These are phyloP conservation scores for Talaromyces thailandensis DNA, from an alignment of 495 filamentous ascomycete species.

Conservation along the genomic window DNA sequence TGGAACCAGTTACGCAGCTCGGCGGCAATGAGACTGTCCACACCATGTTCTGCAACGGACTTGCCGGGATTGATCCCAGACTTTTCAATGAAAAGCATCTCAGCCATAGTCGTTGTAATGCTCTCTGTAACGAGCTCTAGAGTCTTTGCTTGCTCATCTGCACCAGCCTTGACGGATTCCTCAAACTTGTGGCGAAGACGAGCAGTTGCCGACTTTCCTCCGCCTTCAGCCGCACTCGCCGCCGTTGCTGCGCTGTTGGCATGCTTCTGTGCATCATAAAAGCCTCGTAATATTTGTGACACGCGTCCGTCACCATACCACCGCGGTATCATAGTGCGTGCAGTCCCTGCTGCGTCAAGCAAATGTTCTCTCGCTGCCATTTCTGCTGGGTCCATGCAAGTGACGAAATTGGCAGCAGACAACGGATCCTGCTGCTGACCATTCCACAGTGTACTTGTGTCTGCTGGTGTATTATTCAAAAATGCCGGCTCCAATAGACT, in stretches of 20 bases:
- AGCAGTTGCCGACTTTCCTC: neutral
- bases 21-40: constrained; percentile 26
- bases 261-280: neutral
- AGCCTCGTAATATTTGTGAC: too few relatives aligned
- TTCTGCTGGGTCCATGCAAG: neutral
- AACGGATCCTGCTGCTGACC: neutral
- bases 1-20: constrained; percentile 29
- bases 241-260: neutral
- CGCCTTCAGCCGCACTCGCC: neutral
- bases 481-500: neutral
- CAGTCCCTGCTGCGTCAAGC: neutral
- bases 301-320: neutral
- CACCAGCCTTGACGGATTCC: neutral
- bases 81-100: neutral
- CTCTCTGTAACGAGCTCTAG: neutral
- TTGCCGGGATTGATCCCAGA: neutral
- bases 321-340: neutral
- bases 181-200: neutral
- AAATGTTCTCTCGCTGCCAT: neutral
- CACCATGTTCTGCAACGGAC: constrained; percentile 8
- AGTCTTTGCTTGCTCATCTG: neutral
- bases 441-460: neutral
- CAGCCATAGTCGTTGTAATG: neutral
- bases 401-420: neutral
- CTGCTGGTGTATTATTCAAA: neutral